Conservation (phyloP, 2,329 filamentous ascomycete species). For the Phyllosticta citribraziliensis region DNA sequence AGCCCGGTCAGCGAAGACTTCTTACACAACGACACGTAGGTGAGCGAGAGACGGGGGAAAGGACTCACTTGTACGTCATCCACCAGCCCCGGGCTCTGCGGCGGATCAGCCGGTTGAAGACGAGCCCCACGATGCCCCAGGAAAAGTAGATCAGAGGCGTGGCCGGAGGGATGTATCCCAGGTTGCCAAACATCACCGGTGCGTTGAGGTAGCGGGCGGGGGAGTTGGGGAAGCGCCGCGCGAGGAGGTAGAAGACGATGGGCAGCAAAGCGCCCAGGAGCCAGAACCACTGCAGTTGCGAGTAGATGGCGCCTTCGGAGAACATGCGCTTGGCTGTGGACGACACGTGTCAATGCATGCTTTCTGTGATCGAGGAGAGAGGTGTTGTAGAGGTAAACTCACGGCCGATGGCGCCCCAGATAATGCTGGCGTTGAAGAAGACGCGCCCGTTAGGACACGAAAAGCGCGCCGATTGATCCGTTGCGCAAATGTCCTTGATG, state of each 20-base stretch:
- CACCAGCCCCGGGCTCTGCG: constrained; percentile 19
- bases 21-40: not conserved
- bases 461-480: constrained; percentile 36
- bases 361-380: constrained; percentile 23
- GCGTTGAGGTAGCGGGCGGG: constrained; percentile 47
- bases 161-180: constrained; percentile 46
- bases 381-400: not conserved
- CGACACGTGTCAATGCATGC: not conserved
- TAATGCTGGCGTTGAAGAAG: constrained; percentile 57
- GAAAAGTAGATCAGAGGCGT: constrained; percentile 19
- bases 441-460: constrained; percentile 54
- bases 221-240: constrained; percentile 43
- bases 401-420: constrained; percentile 57
- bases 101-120: constrained; percentile 19
- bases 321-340: constrained; percentile 46
- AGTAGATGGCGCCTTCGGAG: constrained; percentile 53
- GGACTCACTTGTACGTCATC: constrained; percentile 12
- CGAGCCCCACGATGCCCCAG: constrained; percentile 18
- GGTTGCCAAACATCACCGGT: constrained; percentile 53
- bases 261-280: constrained; percentile 45
- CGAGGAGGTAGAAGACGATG: constrained; percentile 41
- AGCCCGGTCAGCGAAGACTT: not conserved
- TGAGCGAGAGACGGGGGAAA: not conserved
- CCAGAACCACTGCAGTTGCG: constrained; percentile 51
- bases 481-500: constrained; percentile 35